Evolutionary conservation across 164 flowering plant genomes (phyloP).

Genomic region (Taxillus chinensis): DNA sequence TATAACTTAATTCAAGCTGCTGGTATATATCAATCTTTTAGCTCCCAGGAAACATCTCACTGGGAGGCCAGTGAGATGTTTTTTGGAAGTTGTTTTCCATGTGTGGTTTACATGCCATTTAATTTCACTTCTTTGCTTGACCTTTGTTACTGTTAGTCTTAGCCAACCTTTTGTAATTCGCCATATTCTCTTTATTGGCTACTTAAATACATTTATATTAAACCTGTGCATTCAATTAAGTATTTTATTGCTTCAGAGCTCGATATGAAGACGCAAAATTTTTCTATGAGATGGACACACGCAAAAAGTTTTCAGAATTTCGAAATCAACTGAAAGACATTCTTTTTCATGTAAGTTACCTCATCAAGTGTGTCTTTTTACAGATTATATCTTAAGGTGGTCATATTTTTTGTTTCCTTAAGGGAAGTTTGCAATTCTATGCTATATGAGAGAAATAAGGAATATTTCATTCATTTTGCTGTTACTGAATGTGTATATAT

Average conservation of each 20-base stretch:
- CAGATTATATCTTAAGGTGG: too few relatives aligned
- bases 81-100: background rate
- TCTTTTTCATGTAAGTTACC: conserved; percentile 76
- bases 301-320: conserved; percentile 58
- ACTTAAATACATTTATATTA: too few relatives aligned
- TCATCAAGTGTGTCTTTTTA: too few relatives aligned
- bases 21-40: background rate
- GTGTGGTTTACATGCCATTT: background rate
- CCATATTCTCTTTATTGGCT: background rate
- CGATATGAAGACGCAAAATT: conserved; percentile 99
- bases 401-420: too few relatives aligned
- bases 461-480: too few relatives aligned
- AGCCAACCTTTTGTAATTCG: background rate
- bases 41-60: too few relatives aligned
- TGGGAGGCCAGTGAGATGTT: too few relatives aligned
- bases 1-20: background rate
- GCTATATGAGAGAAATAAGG: too few relatives aligned
- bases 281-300: conserved; percentile 81
- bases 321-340: conserved; percentile 68
- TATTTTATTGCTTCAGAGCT: conserved; percentile 43
- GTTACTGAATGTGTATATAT: too few relatives aligned
- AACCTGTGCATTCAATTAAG: background rate
- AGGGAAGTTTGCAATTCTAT: too few relatives aligned
- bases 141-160: background rate
- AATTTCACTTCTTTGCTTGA: background rate